phyloP scores from a whole-genome alignment of 2,329 filamentous ascomycete species.

The Cordyceps cateniannulata region DNA sequence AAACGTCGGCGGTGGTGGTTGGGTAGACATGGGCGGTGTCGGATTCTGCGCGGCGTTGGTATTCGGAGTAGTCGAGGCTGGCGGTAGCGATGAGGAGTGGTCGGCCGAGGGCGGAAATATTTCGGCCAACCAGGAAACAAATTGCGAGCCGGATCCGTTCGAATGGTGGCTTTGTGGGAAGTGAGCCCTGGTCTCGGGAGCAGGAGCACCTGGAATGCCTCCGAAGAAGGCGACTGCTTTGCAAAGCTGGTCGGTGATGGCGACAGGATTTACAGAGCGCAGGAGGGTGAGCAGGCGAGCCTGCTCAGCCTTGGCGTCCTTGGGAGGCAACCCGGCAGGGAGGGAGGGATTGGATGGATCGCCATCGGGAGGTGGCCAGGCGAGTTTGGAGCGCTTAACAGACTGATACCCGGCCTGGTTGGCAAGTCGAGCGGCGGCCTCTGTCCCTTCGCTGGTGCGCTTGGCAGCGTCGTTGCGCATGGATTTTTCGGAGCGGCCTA shows the following conservation, averaged over 20 bases:
- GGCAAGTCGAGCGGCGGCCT: constrained; percentile 49
- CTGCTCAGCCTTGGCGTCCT: constrained; percentile 53
- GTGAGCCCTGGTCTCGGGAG: constrained; percentile 40
- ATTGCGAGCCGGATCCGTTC: constrained; percentile 51
- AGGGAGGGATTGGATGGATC: constrained; percentile 15
- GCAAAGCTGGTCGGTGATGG: constrained; percentile 56
- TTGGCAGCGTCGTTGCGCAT: constrained; percentile 50
- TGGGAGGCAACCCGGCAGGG: constrained; percentile 22
- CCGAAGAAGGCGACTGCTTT: constrained; percentile 59
- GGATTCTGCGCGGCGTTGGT: background rate
- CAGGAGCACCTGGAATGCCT: constrained; percentile 48
- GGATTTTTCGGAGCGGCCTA: constrained; percentile 38
- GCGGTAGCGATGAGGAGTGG: constrained; percentile 6
- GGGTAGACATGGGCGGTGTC: background rate
- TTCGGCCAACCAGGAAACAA: constrained; percentile 57
- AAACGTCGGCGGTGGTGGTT: background rate
- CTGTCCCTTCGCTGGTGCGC: constrained; percentile 55
- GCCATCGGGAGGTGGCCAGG: constrained; percentile 23
- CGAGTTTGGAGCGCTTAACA: constrained; percentile 36
- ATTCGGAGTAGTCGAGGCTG: background rate
- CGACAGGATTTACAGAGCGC: constrained; percentile 46
- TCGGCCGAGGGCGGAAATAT: constrained; percentile 44
- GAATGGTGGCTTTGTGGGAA: constrained; percentile 51
- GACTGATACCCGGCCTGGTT: constrained; percentile 48
- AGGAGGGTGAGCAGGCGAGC: constrained; percentile 52